Evolutionary conservation across 306 rosid species (phyloP), one percentile per base, ranked within the genome.

Genomic region (Rubus idaeus): DNA sequence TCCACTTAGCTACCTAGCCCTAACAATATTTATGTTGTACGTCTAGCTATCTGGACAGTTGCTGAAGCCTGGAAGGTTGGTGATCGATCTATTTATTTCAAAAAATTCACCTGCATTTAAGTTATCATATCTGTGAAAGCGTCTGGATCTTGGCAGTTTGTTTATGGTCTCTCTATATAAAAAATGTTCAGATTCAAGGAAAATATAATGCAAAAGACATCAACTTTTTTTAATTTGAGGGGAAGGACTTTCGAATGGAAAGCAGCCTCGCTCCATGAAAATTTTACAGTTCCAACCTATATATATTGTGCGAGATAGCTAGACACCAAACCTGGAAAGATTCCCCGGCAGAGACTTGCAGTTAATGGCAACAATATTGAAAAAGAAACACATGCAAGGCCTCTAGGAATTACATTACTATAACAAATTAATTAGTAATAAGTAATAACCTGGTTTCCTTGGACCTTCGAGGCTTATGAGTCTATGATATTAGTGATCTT

Each of bases 1-100:
- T 51, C 86, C 83, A 74, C 80, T 62, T 12, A 30, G 41, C 67
- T 55, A 66, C 14, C 52, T 42, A 37, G 41, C 79, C 78, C 67
- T 58, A 52, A 37, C 68, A 71, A 57, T 55, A 45, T 35, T 12
- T n/a, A 5, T 68, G 47, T 41, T 52, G 67, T 67, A 30, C 37
- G 37, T 18, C 26, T 63, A 35, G 50, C 49, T 42, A n/a, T 73
- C 80, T 77, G 30, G 74, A 52, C 78, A 46, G 37, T 78, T 78
- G 46, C 66, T 30, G 14, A 42, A 21, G 65, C 17, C 63, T 10
- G 37, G 11, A 20, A 10, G n/a, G 23, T 66, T 51, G 13, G 12
- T 52, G 62, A 51, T 51, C 56, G 62, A 51, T 51, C 56, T 51
- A 66, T 49, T 61, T 21, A 41, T 56, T 73, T 64, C n/a, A 39